Base-by-base conservation (phyloP, 2,329 filamentous ascomycete species). In the Chaetoscypha palmicola region DNA sequence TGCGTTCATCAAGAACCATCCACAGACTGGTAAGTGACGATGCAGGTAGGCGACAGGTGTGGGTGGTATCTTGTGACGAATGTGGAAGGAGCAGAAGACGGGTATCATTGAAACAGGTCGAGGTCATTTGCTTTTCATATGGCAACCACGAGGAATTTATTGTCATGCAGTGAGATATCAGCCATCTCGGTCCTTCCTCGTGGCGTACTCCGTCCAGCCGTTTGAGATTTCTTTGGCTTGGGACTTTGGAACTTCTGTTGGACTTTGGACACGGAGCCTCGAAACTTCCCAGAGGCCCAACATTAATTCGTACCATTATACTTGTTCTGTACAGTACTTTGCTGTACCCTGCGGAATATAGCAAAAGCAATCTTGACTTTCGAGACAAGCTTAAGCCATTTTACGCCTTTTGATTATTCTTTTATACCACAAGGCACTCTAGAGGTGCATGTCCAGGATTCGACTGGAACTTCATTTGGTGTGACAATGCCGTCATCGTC, bases 111-210 rank as follows among this genome's bases (percentile, higher is more conserved):
- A 12, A 14, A 37, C 14, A 10, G 21, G 11, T 11, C 9, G 17
- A 37, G 17, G 17, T 21, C 9, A 21, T 23, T 21, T 21, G 23
- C 10, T 23, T 37, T 23, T 16, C 32, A 23, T 37, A 37, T 37
- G 34, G 34, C 34, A 22, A 7, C 34, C 34, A 37, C 34, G 34
- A 37, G 34, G 34, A 11, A 12, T 12, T 37, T 16, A 37, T 37
- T 37, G 16, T 21, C 17, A 11, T 37, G 34, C 20, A 37, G 34
- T 22, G 17, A 37, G 34, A 23, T 21, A 21, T 20, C 16, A 34
- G 10, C 12, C n/a, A 34, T 16, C n/a, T 34, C 32, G 32, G 32
- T 34, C n/a, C 34, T 37, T 37, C 20, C 11, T 37, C 19, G 34
- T 37, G n/a, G 14, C 4, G 32, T 34, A 31, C 9, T 31, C 24